Conservation (phyloP, 1,284 basidiomycete species). For the Sanghuangporus baumii region DNA sequence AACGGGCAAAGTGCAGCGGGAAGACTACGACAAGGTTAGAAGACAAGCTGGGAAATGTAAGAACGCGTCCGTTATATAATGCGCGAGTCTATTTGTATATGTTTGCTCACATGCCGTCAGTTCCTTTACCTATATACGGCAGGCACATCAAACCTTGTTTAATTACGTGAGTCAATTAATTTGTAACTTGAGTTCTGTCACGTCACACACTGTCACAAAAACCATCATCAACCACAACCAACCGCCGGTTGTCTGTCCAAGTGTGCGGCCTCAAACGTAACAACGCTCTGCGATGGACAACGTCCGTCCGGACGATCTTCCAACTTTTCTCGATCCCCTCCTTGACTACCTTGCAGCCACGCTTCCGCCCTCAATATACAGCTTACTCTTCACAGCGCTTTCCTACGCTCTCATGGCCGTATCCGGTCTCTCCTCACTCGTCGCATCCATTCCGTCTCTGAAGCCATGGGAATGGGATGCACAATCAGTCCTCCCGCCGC, state of each 20-base stretch:
- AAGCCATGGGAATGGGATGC: conserved; percentile 57
- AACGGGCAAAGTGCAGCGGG: background rate
- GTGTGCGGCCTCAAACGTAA: background rate
- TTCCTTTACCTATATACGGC: background rate
- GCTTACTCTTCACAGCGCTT: conserved; percentile 43
- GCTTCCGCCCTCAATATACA: conserved; percentile 53
- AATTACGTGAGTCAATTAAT: background rate
- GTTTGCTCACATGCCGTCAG: background rate
- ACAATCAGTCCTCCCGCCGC: conserved; percentile 62
- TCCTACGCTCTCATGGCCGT: conserved; percentile 48
- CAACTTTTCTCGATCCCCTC: conserved; percentile 41
- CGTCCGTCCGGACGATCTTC: conserved; percentile 28
- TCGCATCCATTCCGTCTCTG: conserved; percentile 41
- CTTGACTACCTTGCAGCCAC: conserved; percentile 48
- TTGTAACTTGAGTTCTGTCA: background rate
- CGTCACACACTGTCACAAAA: background rate
- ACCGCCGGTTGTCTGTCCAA: background rate
- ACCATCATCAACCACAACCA: background rate
- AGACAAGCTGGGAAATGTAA: background rate
- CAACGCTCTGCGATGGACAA: conserved; percentile 21
- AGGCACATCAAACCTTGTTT: background rate
- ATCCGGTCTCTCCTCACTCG: conserved; percentile 42
- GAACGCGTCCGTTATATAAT: background rate
- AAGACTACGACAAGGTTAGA: background rate
- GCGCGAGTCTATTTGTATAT: background rate